Base-by-base conservation (phyloP, 805 yeast genomes). In the Monosporozyma aerobia region DNA sequence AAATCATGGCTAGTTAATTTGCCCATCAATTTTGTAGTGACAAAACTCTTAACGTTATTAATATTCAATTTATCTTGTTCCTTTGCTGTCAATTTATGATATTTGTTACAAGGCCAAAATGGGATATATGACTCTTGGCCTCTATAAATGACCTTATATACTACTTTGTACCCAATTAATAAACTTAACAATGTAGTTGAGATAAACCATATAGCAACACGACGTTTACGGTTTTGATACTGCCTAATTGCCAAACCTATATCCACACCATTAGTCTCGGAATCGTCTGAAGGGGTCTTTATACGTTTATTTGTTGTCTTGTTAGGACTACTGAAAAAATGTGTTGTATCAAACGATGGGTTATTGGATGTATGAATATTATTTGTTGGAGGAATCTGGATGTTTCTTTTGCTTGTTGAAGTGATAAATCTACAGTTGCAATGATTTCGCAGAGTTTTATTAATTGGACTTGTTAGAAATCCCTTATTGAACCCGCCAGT, bases 1-100 rank as follows among this genome's bases (percentile, higher is more conserved):
- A 65, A 63, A 22, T 61, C 60, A 55, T 66, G 68, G 23, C 56
- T 55, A 8, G 67, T 60, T 5, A 67, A 47, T 25, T 56, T 55
- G 23, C 56, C 64, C 33, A 65, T 50, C 2, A 63, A 63, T 25
- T 61, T 51, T 29, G 58, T 51, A 47, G 55, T 52, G 1, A 65
- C 59, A 33, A 62, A n/a, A 22, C 41, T 43, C 45, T 60, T 54
- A 19, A 65, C 57, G 30, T 61, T 56, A 2, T 35, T 25, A 5
- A 47, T 3, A 54, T 63, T 60, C 10, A 64, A 52, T 32, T 57
- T 54, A 39, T 55, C 47, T n/a, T 56, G 47, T 51, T 65, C 69
- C 14, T 53, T 39, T 13, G 53, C 53, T 49, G 59, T 62, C 29
- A 65, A 56, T 41, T 57, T 58, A 44, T 64, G 65, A 10, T 56